Base-by-base conservation (phyloP, 305 asterid species). In the Fraxinus angustifolia region DNA sequence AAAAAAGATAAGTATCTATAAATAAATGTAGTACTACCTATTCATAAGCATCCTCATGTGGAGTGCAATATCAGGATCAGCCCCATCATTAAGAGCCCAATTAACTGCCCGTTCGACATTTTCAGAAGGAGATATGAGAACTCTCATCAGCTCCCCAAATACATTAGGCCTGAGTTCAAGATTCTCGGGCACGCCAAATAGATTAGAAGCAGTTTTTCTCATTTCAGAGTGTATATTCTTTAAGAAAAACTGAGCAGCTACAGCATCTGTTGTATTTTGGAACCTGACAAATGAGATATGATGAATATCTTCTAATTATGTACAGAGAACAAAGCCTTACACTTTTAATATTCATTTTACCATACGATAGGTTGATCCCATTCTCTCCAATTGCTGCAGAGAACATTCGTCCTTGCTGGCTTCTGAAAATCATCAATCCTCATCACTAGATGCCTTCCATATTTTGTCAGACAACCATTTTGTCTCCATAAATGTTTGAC, bases 41-140 rank as follows among this genome's bases (percentile, higher is more conserved):
- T 93, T 96, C 94, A 88, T 93, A 89, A 96, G 97, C 99, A 96
- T 96, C 85, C 99, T 94, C 99, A 92, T 91, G 84, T 96, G 99
- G 82, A 96, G 85, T 33, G 89, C 93, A 80, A 96, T 91, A 88
- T 96, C 99, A 73, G 99, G 99, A 83, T 91, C 94, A 45, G 78
- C 83, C 73, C 92, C 88, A 17, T 91, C 96, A 65, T 85, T 81
- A 65, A 96, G 94, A 79, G 95, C 91, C 95, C 97, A 93, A 68
- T 81, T 87, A 23, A 96, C 91, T 1, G 97, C 98, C 77, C 21
- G 79, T 62, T 91, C 93, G 31, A 96, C 87, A 78, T 87, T 83
- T 84, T 81, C 87, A 3, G 98, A 94, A 72, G 99, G 99, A 86
- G 88, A 91, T 81, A 94, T 89, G 74, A 96, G 89, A 86, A 92